phyloP scores from a whole-genome alignment of 257 asterid genomes.

The Primulina eburnea region DNA sequence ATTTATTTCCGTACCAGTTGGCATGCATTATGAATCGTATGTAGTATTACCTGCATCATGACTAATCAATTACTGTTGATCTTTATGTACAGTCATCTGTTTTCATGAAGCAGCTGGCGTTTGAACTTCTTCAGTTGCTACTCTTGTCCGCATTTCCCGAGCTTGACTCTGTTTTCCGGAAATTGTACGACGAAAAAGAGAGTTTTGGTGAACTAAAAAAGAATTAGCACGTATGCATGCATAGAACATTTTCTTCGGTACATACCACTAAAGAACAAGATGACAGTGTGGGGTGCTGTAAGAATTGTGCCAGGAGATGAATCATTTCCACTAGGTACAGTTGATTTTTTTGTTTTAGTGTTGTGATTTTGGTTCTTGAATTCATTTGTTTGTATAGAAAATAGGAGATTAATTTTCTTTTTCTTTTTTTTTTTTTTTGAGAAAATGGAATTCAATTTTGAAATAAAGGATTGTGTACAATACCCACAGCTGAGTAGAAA shows the following conservation, averaged over 20 bases:
- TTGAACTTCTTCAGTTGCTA: slow-evolving; percentile 73
- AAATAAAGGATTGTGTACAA: background rate
- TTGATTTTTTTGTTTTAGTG: background rate
- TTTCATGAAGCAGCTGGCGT: slow-evolving; percentile 77
- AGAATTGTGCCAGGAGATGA: background rate
- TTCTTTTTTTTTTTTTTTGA: too few species aligned
- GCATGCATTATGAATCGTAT: background rate
- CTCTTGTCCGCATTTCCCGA: slow-evolving; percentile 83
- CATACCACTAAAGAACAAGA: background rate
- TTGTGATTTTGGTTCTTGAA: background rate
- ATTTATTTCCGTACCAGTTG: background rate
- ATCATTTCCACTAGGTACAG: background rate
- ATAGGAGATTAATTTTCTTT: too few species aligned
- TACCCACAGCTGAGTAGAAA: background rate
- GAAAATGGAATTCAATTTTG: background rate
- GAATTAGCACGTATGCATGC: slow-evolving; percentile 9
- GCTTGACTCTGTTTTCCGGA: slow-evolving; percentile 60
- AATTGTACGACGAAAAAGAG: slow-evolving; percentile 57
- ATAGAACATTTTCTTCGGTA: background rate
- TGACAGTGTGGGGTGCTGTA: background rate
- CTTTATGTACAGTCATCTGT: slow-evolving; percentile 62
- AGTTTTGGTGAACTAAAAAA: slow-evolving; percentile 57
- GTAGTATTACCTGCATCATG: background rate
- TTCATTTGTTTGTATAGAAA: background rate
- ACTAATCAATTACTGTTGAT: slow-evolving; percentile 14